Evolutionary conservation across 2,329 filamentous ascomycete genomes (phyloP).

Genomic region (Scopulariopsis brevicaulis): DNA sequence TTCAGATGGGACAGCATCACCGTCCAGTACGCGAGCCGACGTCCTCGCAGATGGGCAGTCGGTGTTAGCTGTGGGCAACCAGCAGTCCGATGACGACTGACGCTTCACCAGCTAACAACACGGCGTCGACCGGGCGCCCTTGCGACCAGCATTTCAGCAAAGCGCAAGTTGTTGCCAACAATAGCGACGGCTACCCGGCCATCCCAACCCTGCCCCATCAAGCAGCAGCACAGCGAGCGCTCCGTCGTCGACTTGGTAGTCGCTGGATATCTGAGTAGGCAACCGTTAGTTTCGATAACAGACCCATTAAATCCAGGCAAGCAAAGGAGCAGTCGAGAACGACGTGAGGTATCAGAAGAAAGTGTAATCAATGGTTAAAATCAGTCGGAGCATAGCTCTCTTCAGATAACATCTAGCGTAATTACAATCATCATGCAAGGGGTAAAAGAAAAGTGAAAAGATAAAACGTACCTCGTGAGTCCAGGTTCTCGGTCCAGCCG

Average conservation of each 20-base stretch:
- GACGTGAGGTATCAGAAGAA: neutral
- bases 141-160: too few relatives aligned
- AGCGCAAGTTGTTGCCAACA: too few relatives aligned
- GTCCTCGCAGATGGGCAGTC: too few relatives aligned
- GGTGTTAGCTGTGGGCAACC: too few relatives aligned
- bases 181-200: too few relatives aligned
- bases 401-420: constrained; percentile 6
- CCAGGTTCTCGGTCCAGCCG: neutral
- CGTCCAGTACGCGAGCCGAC: too few relatives aligned
- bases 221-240: too few relatives aligned
- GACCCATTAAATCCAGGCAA: neutral
- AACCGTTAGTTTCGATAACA: neutral
- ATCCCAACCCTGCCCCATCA: too few relatives aligned
- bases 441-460: neutral
- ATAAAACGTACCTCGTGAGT: neutral
- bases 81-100: too few relatives aligned
- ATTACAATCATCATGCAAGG: constrained; percentile 1
- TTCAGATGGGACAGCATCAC: too few relatives aligned
- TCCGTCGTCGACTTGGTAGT: neutral
- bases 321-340: neutral
- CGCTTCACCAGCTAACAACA: too few relatives aligned
- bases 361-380: neutral
- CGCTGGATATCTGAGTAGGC: neutral
- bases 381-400: neutral
- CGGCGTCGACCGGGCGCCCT: too few relatives aligned